Evolutionary conservation across 2,329 filamentous ascomycete genomes (phyloP).

Genomic region (Domatiomyces globalis): DNA sequence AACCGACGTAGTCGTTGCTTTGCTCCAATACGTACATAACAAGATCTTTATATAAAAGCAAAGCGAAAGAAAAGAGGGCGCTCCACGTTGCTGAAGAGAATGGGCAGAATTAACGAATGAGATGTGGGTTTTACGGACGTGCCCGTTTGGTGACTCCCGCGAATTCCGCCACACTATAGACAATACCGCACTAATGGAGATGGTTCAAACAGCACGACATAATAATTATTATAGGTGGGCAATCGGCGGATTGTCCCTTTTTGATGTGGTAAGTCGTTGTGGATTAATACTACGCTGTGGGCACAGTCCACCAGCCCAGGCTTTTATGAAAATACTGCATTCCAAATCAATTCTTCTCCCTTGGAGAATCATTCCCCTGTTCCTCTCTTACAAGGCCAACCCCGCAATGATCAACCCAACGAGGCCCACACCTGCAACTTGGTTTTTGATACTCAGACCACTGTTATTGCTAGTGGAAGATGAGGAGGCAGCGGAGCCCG

Average conservation of each 20-base stretch:
- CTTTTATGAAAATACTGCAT: not conserved
- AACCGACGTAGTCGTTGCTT: not conserved
- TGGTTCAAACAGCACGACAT: too few relatives aligned
- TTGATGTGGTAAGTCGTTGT: not conserved
- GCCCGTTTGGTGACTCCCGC: too few relatives aligned
- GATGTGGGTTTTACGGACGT: too few relatives aligned
- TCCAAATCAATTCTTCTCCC: not conserved
- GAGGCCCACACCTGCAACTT: constrained; percentile 6
- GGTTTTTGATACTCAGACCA: constrained; percentile 2
- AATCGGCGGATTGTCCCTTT: not conserved
- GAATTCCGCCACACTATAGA: too few relatives aligned
- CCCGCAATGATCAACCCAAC: constrained; percentile 15
- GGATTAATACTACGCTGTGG: not conserved
- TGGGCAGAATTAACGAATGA: too few relatives aligned
- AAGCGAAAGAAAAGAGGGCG: too few relatives aligned
- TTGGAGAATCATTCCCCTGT: not conserved
- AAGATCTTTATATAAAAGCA: too few relatives aligned
- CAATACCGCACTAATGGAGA: too few relatives aligned
- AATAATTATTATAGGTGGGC: too few relatives aligned
- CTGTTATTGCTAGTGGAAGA: constrained; percentile 4
- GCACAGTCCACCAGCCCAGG: not conserved
- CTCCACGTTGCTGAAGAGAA: too few relatives aligned
- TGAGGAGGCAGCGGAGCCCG: constrained; percentile 9
- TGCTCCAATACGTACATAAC: too few relatives aligned
- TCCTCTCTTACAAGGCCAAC: constrained; percentile 10